These are phyloP conservation scores for Wickerhamomyces chaumierensis DNA, from an alignment of 805 yeast species.

Conservation along the genomic window DNA sequence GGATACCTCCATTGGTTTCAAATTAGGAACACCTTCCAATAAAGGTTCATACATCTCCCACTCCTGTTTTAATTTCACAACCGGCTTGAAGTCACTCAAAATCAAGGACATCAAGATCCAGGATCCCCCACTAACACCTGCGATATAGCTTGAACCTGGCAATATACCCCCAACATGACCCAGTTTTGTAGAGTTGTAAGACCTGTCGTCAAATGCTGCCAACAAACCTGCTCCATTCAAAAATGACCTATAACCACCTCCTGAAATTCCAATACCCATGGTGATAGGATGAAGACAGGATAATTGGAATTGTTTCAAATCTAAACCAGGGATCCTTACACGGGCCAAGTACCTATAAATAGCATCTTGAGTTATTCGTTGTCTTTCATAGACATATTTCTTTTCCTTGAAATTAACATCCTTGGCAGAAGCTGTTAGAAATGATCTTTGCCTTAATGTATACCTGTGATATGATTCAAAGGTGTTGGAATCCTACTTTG, in stretches of 20 bases:
- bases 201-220: conserved; percentile 68
- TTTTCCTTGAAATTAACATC: conserved; percentile 8
- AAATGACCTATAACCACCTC: conserved; percentile 92
- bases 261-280: conserved; percentile 57
- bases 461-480: conserved; percentile 1
- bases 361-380: conserved; percentile 19
- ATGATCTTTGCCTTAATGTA: not conserved
- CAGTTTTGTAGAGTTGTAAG: conserved; percentile 37
- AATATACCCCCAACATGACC: conserved; percentile 64
- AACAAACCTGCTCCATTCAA: conserved; percentile 75
- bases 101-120: conserved; percentile 45
- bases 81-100: conserved; percentile 27
- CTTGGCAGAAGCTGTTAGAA: conserved; percentile 3
- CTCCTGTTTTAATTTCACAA: conserved; percentile 23
- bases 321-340: conserved; percentile 24
- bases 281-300: conserved; percentile 20
- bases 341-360: conserved; percentile 20
- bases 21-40: conserved; percentile 45
- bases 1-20: conserved; percentile 27
- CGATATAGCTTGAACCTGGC: conserved; percentile 56
- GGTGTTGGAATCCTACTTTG: conserved; percentile 5
- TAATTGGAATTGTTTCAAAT: conserved; percentile 17
- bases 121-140: conserved; percentile 78
- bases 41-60: conserved; percentile 38
- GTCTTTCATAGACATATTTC: conserved; percentile 22